Base-by-base conservation (phyloP, 805 yeast species). In the Candida silvatica region DNA sequence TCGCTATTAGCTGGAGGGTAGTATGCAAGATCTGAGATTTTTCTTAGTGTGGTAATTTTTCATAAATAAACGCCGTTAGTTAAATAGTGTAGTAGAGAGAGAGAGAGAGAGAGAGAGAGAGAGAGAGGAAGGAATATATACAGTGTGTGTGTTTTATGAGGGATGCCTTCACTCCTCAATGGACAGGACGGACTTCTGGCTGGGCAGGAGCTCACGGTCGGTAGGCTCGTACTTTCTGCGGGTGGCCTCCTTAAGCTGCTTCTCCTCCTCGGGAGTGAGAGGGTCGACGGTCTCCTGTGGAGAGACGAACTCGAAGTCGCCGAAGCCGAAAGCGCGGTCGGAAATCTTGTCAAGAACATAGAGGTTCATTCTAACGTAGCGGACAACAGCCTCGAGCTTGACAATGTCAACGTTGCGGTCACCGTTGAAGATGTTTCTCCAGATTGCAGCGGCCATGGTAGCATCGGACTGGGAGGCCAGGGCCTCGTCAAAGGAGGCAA, bases 341-440 rank as follows among this genome's bases (percentile, higher is more conserved):
- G 86, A 72, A 68, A 86, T 74, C 54, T 79, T 78, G 53, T 81
- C 81, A 50, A 92, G 64, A 12, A 92, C 90, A 52, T 88, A 92
- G 34, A 92, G 62, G 54, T 92, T 95, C 47, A 84, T 80, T 56
- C 97, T 77, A 19, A 86, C 80, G 53, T 90, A 92, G 43, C 85
- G 84, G n/a, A 88, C 84, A 46, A 83, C 67, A 11, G 92, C 88
- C 57, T 88, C 97, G 29, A 92, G 63, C 41, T 86, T 86, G 38
- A 82, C 76, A 58, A 80, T 67, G 58, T 90, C 95, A 15, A 80
- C 76, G 44, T 84, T 77, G 29, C 76, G 74, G 57, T 83, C 79
- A 38, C 92, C 94, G 46, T 83, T 82, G 61, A 88, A 92, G 41
- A 92, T 61, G 56, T 92, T 92, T 68, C 98, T 77, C 94, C 94